Conservation (phyloP, 1,284 basidiomycete species). For the Peniophora sp. region DNA sequence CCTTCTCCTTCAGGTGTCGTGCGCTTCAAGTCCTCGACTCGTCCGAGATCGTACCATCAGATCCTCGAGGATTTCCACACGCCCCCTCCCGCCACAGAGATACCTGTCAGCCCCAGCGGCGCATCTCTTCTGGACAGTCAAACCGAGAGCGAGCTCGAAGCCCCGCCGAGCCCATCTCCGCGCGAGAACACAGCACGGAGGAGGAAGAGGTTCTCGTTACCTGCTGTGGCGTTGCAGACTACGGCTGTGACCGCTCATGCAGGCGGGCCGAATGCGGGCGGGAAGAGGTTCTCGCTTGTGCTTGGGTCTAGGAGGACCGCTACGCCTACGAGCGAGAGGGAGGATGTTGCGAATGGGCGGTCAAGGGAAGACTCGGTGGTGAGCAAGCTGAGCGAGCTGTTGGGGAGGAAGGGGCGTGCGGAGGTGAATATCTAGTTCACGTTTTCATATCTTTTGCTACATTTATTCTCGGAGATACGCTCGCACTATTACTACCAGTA, state of each 20-base stretch:
- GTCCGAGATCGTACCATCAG: constrained; percentile 56
- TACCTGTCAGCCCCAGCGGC: constrained; percentile 16
- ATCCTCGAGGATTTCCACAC: constrained; percentile 56
- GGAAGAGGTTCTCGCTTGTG: constrained; percentile 51
- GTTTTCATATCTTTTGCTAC: no score
- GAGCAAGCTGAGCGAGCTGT: constrained; percentile 28
- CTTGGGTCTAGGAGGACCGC: constrained; percentile 26
- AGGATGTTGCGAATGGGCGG: constrained; percentile 8
- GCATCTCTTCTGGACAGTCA: constrained; percentile 16
- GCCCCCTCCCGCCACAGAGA: constrained; percentile 5
- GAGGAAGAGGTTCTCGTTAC: constrained; percentile 64
- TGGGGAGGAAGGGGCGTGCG: constrained; percentile 18
- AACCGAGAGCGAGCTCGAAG: constrained; percentile 14
- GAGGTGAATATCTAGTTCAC: background rate
- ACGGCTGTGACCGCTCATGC: constrained; percentile 61
- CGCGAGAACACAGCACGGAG: constrained; percentile 53
- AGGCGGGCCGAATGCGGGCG: constrained; percentile 26
- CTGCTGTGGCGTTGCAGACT: constrained; percentile 65
- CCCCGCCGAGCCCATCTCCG: constrained; percentile 10
- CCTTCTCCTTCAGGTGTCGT: no score
- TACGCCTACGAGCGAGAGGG: constrained; percentile 1
- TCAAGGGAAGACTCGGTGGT: constrained; percentile 16
- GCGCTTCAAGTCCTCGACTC: constrained; percentile 28
- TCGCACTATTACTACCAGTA: no score
- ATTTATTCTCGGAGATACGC: no score